Conservation (phyloP, 805 yeast species). For the Candida qinlingensis region DNA sequence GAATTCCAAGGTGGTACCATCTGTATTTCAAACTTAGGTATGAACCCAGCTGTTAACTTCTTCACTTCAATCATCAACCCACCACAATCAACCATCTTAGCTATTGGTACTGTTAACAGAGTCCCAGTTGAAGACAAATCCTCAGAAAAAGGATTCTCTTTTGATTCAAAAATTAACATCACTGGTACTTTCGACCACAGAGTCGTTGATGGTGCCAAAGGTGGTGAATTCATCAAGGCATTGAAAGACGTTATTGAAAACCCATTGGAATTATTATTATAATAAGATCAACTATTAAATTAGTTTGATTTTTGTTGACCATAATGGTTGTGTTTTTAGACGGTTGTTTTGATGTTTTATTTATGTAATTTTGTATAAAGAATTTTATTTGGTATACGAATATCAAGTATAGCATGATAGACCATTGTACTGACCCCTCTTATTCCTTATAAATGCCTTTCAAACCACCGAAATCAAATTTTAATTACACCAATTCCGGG, state of each 20-base stretch:
- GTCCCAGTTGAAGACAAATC: slow-evolving; percentile 90
- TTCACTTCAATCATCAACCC: slow-evolving; percentile 98
- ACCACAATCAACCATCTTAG: slow-evolving; percentile 92
- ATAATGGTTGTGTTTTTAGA: not conserved
- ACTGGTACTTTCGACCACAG: slow-evolving; percentile 99
- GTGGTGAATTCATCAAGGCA: slow-evolving; percentile 94
- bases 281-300: slow-evolving; percentile 20
- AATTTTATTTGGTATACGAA: not conserved
- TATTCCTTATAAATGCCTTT: too few species aligned
- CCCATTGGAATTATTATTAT: slow-evolving; percentile 89
- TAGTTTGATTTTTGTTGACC: not conserved
- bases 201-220: slow-evolving; percentile 95
- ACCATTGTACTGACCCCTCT: too few species aligned
- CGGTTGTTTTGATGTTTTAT: not conserved
- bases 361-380: not conserved
- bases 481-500: not conserved
- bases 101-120: slow-evolving; percentile 89
- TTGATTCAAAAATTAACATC: slow-evolving; percentile 85
- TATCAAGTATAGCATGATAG: too few species aligned
- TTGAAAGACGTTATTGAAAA: slow-evolving; percentile 89
- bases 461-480: not conserved
- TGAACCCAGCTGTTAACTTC: slow-evolving; percentile 89
- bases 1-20: slow-evolving; percentile 99
- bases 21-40: slow-evolving; percentile 97
- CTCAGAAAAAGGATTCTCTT: slow-evolving; percentile 85